phyloP scores from a whole-genome alignment of 2,329 filamentous ascomycete species.

The Westerdykella ornata region DNA sequence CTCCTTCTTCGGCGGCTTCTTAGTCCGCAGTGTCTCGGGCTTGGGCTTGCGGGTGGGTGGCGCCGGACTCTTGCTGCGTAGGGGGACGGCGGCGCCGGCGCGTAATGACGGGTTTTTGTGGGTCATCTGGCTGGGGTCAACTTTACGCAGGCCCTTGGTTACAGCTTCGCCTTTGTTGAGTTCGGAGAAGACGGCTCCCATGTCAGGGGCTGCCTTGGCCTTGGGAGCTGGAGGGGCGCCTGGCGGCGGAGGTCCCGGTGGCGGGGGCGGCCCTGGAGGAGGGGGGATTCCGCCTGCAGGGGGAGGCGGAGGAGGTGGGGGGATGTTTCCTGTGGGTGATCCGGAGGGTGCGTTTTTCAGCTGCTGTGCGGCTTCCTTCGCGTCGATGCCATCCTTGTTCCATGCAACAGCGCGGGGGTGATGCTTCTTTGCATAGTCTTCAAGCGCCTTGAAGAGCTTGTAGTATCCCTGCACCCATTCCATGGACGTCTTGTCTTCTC shows the following conservation, averaged over 20 bases:
- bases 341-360: slow-evolving; percentile 41
- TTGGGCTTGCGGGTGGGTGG: slow-evolving; percentile 61
- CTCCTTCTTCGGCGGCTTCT: slow-evolving; percentile 45
- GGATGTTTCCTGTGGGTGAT: slow-evolving; percentile 41
- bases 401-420: slow-evolving; percentile 74
- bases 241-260: slow-evolving; percentile 43
- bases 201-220: slow-evolving; percentile 51
- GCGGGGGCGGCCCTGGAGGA: slow-evolving; percentile 62
- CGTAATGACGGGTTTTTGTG: slow-evolving; percentile 93
- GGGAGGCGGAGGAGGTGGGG: slow-evolving; percentile 55
- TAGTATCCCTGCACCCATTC: slow-evolving; percentile 94
- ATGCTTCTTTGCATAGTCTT: slow-evolving; percentile 77
- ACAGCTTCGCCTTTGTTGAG: slow-evolving; percentile 85
- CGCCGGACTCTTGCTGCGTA: slow-evolving; percentile 73
- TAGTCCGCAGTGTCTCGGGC: slow-evolving; percentile 45
- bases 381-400: slow-evolving; percentile 72
- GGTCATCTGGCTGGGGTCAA: slow-evolving; percentile 93
- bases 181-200: slow-evolving; percentile 84
- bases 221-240: slow-evolving; percentile 47
- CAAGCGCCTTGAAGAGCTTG: slow-evolving; percentile 75
- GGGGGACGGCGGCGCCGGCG: slow-evolving; percentile 61
- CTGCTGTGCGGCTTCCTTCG: slow-evolving; percentile 60
- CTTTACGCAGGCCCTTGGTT: slow-evolving; percentile 82
- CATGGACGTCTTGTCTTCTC: slow-evolving; percentile 63
- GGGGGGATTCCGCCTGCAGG: slow-evolving; percentile 52